Evolutionary conservation across 306 rosid genomes (phyloP).

Genomic region (Cicer chorassanicum): DNA sequence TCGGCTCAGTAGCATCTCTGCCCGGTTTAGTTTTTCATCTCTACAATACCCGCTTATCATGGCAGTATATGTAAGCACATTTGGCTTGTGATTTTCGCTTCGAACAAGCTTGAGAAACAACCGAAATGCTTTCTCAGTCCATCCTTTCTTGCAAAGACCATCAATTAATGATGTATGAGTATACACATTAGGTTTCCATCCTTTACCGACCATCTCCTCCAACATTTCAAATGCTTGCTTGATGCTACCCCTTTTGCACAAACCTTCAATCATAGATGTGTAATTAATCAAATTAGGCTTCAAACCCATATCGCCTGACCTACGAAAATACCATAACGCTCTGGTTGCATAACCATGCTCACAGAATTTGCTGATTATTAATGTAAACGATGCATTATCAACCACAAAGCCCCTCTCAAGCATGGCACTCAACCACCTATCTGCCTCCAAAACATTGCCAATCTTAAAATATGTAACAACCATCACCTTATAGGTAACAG

Average conservation of each 20-base stretch:
- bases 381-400: constrained; percentile 71
- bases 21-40: constrained; percentile 71
- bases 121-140: constrained; percentile 95
- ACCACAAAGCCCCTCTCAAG: constrained; percentile 68
- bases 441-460: constrained; percentile 66
- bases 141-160: constrained; percentile 95
- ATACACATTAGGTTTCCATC: constrained; percentile 93
- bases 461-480: constrained; percentile 67
- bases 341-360: constrained; percentile 60
- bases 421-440: constrained; percentile 78
- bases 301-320: constrained; percentile 65
- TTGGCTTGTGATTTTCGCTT: constrained; percentile 78
- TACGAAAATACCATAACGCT: constrained; percentile 73
- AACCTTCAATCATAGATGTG: constrained; percentile 75
- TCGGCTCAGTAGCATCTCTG: constrained; percentile 82
- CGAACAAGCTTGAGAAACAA: constrained; percentile 91
- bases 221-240: constrained; percentile 95
- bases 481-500: constrained; percentile 68
- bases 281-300: constrained; percentile 81
- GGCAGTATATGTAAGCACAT: constrained; percentile 83
- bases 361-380: constrained; percentile 59
- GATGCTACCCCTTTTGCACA: constrained; percentile 86
- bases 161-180: constrained; percentile 77
- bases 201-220: constrained; percentile 93
- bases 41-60: constrained; percentile 87